phyloP scores from a whole-genome alignment of 805 yeast species.

The Trichomonascus vanleenenianus region DNA sequence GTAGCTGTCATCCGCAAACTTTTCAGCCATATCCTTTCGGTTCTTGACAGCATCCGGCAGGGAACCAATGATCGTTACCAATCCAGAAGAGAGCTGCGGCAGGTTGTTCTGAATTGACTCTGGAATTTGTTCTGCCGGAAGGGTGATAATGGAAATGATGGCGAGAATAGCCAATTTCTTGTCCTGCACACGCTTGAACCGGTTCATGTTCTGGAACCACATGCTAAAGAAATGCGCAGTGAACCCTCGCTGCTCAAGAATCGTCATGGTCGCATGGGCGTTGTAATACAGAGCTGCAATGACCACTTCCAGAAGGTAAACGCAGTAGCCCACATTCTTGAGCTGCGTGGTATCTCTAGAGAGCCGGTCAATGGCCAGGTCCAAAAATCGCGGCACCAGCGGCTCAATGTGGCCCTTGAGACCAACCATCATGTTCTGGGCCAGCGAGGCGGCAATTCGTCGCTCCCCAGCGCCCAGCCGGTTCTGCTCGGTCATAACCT shows the following conservation, averaged over 20 bases:
- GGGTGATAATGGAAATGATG: constrained; percentile 41
- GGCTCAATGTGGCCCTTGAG: constrained; percentile 41
- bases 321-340: constrained; percentile 34
- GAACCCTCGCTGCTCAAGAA: constrained; percentile 39
- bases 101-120: constrained; percentile 26
- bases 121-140: constrained; percentile 29
- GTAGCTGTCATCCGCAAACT: constrained; percentile 34
- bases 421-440: constrained; percentile 55
- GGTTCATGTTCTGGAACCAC: constrained; percentile 57
- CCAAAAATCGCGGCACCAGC: constrained; percentile 40
- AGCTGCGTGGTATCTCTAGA: constrained; percentile 27
- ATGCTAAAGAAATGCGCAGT: constrained; percentile 46
- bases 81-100: constrained; percentile 43
- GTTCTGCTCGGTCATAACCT: constrained; percentile 27
- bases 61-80: constrained; percentile 46
- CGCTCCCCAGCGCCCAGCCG: constrained; percentile 56
- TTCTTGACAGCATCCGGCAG: constrained; percentile 67
- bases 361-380: constrained; percentile 36
- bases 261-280: constrained; percentile 43
- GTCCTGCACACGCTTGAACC: constrained; percentile 67
- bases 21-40: constrained; percentile 55
- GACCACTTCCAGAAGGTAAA: constrained; percentile 52
- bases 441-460: constrained; percentile 50
- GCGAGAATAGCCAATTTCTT: constrained; percentile 70
- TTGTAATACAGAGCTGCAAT: constrained; percentile 58